phyloP scores from a whole-genome alignment of 768 basidiomycete genomes.

The Russula sp. region DNA sequence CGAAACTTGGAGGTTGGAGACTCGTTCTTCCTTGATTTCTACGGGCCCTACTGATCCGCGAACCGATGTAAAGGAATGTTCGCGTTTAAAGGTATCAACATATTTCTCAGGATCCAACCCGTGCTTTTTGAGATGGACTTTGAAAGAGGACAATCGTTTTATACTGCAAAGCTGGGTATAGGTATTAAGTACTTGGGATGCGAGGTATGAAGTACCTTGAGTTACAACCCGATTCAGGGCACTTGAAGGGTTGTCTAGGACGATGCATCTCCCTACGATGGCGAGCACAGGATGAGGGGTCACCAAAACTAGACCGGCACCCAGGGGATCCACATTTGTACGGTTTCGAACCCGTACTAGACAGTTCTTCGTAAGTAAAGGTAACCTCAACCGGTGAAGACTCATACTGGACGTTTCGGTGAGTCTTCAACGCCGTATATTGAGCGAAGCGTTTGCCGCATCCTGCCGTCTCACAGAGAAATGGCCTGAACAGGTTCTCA shows the following conservation, averaged over 20 bases:
- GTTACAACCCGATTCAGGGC: constrained; percentile 13
- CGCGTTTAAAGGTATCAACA: constrained; percentile 6
- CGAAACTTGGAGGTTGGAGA: neutral
- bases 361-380: constrained; percentile 2
- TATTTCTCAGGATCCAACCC: constrained; percentile 28
- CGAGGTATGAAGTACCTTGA: constrained; percentile 28
- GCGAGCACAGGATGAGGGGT: constrained; percentile 63
- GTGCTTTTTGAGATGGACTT: constrained; percentile 48
- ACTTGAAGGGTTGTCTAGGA: constrained; percentile 20
- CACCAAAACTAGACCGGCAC: constrained; percentile 52
- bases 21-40: neutral
- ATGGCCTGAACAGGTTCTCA: constrained; percentile 37
- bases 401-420: constrained; percentile 60
- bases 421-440: constrained; percentile 53
- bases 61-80: neutral
- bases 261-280: constrained; percentile 58
- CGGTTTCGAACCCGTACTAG: constrained; percentile 26
- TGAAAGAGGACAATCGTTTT: constrained; percentile 57
- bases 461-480: constrained; percentile 36
- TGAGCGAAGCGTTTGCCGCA: constrained; percentile 59
- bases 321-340: constrained; percentile 41
- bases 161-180: constrained; percentile 40
- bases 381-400: neutral
- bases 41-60: neutral
- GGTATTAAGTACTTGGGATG: neutral